Conservation (phyloP, 257 asterid genomes). For the Anisodus tanguticus region DNA sequence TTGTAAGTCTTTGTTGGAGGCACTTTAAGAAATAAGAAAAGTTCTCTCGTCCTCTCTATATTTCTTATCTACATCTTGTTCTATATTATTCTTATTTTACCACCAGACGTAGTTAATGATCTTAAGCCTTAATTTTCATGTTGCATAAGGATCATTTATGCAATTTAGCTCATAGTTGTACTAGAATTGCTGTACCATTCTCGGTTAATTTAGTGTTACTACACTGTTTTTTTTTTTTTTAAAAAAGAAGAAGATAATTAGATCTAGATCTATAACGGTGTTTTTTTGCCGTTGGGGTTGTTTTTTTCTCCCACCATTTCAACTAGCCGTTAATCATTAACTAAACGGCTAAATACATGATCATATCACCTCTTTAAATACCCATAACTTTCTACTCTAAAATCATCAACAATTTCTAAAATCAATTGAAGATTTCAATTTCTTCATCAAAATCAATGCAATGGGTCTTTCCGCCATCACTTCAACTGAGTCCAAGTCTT, state of each 20-base stretch:
- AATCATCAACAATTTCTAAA: too few relatives aligned
- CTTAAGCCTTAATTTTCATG: neutral
- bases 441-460: conserved; percentile 4
- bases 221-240: accelerated
- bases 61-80: too few relatives aligned
- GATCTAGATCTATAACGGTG: neutral
- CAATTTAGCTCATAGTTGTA: neutral
- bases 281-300: neutral
- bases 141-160: neutral
- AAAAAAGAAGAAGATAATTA: neutral
- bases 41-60: too few relatives aligned
- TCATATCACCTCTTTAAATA: conserved; percentile 30
- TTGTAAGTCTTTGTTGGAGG: too few relatives aligned
- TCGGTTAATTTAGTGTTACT: neutral
- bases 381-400: neutral
- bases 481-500: conserved; percentile 30
- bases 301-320: neutral
- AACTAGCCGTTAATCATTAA: conserved; percentile 36
- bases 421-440: neutral
- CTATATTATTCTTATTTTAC: too few relatives aligned
- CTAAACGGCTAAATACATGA: conserved; percentile 35
- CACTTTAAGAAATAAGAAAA: too few relatives aligned
- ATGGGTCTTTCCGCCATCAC: conserved; percentile 37
- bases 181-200: neutral
- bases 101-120: neutral